Evolutionary conservation across 345 rosid genomes (phyloP).

Genomic region (Raphanus raphanistrum): DNA sequence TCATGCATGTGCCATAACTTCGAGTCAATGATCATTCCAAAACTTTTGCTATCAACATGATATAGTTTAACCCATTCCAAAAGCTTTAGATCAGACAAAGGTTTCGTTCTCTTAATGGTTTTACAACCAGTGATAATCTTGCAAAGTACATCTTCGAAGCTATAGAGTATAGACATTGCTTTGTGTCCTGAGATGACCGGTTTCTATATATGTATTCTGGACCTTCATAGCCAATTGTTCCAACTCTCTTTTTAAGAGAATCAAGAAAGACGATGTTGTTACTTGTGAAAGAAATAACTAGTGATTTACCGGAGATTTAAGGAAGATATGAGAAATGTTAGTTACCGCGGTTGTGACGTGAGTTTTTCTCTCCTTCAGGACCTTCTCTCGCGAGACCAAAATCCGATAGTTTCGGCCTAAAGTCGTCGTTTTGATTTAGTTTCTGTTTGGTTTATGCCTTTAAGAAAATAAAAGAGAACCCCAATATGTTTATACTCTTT

Average conservation of each 20-base stretch:
- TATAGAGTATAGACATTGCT: conserved; percentile 64
- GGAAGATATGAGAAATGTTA: too few species aligned
- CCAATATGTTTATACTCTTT: too few species aligned
- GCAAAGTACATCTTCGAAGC: conserved; percentile 80
- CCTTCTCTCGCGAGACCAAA: too few species aligned
- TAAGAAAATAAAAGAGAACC: too few species aligned
- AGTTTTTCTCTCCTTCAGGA: too few species aligned
- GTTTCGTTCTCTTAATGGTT: conserved; percentile 63
- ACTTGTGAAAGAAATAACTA: conserved; percentile 14
- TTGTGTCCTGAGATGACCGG: conserved; percentile 75
- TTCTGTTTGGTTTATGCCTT: too few species aligned
- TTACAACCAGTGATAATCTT: conserved; percentile 89
- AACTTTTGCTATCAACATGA: conserved; percentile 62
- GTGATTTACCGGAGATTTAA: too few species aligned
- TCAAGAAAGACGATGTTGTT: neutral
- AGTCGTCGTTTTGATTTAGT: too few species aligned
- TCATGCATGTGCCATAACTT: conserved; percentile 55
- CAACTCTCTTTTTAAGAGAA: conserved; percentile 60
- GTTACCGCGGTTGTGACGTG: too few species aligned
- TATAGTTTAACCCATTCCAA: conserved; percentile 83
- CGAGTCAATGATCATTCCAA: conserved; percentile 77
- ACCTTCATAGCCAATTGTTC: conserved; percentile 88
- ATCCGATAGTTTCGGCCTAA: too few species aligned
- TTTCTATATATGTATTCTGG: conserved; percentile 79
- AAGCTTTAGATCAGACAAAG: conserved; percentile 55